Conservation (phyloP, 179 eudicot species). For the Dionaea muscipula region DNA sequence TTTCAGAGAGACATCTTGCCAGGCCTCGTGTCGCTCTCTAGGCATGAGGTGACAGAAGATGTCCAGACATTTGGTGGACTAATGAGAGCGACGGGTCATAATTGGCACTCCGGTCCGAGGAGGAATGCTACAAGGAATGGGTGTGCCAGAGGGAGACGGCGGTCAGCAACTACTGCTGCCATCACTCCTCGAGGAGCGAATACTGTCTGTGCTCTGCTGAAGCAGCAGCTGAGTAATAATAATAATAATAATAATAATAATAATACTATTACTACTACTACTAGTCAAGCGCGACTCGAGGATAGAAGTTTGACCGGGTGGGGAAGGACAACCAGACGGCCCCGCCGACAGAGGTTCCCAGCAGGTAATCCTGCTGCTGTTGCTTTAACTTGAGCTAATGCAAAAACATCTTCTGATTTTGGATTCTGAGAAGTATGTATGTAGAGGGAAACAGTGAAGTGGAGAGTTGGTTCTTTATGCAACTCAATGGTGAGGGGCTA, state of each 20-base stretch:
- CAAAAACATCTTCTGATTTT: not conserved
- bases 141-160: slow-evolving; percentile 34
- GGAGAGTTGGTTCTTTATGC: not conserved
- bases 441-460: not conserved
- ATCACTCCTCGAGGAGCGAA: not conserved
- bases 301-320: slow-evolving; percentile 69
- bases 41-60: slow-evolving; percentile 89
- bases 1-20: slow-evolving; percentile 88
- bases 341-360: slow-evolving; percentile 68
- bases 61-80: slow-evolving; percentile 72
- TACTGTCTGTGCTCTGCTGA: slow-evolving; percentile 18
- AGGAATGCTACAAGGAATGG: slow-evolving; percentile 51
- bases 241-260: too few species aligned
- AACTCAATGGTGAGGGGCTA: not conserved
- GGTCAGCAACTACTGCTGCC: slow-evolving; percentile 19
- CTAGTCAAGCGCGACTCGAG: slow-evolving; percentile 37
- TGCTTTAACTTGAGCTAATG: slow-evolving; percentile 17
- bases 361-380: slow-evolving; percentile 49
- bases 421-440: not conserved
- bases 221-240: slow-evolving; percentile 31
- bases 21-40: slow-evolving; percentile 55
- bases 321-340: slow-evolving; percentile 91
- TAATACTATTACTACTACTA: too few species aligned
- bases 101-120: slow-evolving; percentile 53
- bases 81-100: slow-evolving; percentile 74